Base-by-base conservation (phyloP, 2,329 filamentous ascomycete genomes). In the Colletotrichum scovillei region DNA sequence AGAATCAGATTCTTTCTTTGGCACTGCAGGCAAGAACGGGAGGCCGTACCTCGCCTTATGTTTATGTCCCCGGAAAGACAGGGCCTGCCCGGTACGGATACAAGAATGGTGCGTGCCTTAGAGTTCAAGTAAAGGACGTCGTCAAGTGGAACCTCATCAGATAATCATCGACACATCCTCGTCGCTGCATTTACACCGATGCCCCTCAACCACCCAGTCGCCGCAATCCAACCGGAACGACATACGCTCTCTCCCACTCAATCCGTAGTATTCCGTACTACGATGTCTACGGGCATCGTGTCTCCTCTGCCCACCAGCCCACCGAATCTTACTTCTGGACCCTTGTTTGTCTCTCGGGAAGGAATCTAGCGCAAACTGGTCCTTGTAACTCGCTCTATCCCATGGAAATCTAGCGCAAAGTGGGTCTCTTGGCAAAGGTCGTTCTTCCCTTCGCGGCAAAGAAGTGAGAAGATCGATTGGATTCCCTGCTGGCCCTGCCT, bases 371-470 rank as follows among this genome's bases (percentile, higher is more conserved):
- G 56, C 56, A 53, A 49, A 53, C 65, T 56, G 14, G 42, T 49
- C 42, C 42, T 49, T 49, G 42, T 49, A 49, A 26, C 28, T 22
- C 16, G 16, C 35, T 57, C 63, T 12, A n/a, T 49, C n/a, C 57
- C 65, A 62, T 55, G 65, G 56, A 62, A 73, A 60, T 70, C 70
- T 38, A 70, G 59, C 70, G 32, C 70, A 73, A 52, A 58, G 65
- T 68, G 58, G 19, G 19, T 52, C 62, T n/a, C 26, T 52, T 28
- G 22, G 26, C 53, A 56, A 57, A 42, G 46, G n/a, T 16, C 30
- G 5, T 30, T 32, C 32, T 59, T 56, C 32, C 52, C 24, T 53
- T 46, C 38, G 16, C 35, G 32, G 55, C 53, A 38, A 26, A 38
- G n/a, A 22, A 19, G 38, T 5, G 16, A 35, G 66, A 57, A 57